Base-by-base conservation (phyloP, 768 basidiomycete genomes). In the Suillus subaureus region DNA sequence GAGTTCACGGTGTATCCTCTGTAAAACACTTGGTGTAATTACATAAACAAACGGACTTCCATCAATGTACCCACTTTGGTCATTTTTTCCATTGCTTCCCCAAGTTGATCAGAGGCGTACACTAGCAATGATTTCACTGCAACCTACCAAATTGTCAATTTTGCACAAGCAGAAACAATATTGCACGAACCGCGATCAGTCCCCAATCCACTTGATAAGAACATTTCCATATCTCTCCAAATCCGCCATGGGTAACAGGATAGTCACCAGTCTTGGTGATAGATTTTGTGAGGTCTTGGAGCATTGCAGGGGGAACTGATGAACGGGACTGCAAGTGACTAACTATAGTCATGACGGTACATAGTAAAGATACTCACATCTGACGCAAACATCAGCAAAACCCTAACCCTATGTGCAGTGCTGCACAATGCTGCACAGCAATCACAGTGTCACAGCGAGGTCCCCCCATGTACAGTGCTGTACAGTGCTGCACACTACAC, bases 1-100 rank as follows among this genome's bases (percentile, higher is more conserved):
- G 37, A 74, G 52, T 62, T 73, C 72, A 33, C 67, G 70, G 12
- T 56, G 64, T 28, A 73, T 54, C n/a, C 72, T 47, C 72, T 73
- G 31, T n/a, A 28, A 64, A 15, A 52, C 28, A 16, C 6, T 35
- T 47, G n/a, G 28, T 4, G 9, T 61, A 21, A n/a, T 13, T 12
- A 31, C 3, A 21, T 40, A 61, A 31, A 18, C 7, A 18, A 33
- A 33, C n/a, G n/a, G 42, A 13, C 31, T 31, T 61, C 28, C 21
- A 26, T 52, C 18, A 11, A 35, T 31, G 33, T 9, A 35, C 54
- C 31, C 21, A 55, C 63, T 35, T 40, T 64, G 28, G 31, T 57
- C 45, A 33, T 64, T 51, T 21, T 57, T 12, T 23, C 47, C 39
- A 45, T 23, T 15, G 16, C 61, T 35, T 2, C 33, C 7, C 11